Base-by-base conservation (phyloP, 768 basidiomycete genomes). In the Filobasidium floriforme region DNA sequence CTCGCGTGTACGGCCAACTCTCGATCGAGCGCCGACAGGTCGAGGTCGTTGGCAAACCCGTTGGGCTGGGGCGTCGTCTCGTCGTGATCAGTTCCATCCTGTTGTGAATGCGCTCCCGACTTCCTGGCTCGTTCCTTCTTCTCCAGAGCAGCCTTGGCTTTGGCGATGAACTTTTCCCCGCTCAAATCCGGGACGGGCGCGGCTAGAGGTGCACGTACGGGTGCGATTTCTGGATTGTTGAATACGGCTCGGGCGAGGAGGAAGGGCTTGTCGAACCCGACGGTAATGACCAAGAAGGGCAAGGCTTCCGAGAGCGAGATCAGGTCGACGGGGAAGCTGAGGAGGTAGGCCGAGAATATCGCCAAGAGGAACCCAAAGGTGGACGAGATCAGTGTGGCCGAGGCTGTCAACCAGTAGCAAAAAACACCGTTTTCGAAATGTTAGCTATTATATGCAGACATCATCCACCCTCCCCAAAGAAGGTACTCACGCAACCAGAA, bases 181-280 rank as follows among this genome's bases (percentile, higher is more conserved):
- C 32, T 61, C n/a, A 68, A 22, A 18, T 68, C 67, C 15, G 62
- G 62, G 59, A 51, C 51, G 46, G 65, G 70, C 49, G 28, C 70
- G 57, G 54, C 69, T 55, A 46, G 66, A 49, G 62, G 79, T 60
- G 68, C 75, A 63, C 73, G 68, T 29, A 80, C 72, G 29, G 79
- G 77, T 12, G 75, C 73, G 69, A 81, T 80, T 29, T 81, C 79
- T 1, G 89, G 89, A 71, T 92, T 89, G 32, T 85, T 84, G 80
- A 97, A 90, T 18, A 98, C 89, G 1, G 92, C 88, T 14, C 87
- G 84, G 1, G 92, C 93, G 28, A 99, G 86, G 7, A 90, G 85
- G 55, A 94, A 86, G 0, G 93, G 94, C 77, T 99, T 98, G 80
- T 99, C 96, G 77, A 98, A 99, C 7, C 94, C 94, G 67, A 99